Conservation (phyloP, 129 eudicot species). For the Mikania micrantha region DNA sequence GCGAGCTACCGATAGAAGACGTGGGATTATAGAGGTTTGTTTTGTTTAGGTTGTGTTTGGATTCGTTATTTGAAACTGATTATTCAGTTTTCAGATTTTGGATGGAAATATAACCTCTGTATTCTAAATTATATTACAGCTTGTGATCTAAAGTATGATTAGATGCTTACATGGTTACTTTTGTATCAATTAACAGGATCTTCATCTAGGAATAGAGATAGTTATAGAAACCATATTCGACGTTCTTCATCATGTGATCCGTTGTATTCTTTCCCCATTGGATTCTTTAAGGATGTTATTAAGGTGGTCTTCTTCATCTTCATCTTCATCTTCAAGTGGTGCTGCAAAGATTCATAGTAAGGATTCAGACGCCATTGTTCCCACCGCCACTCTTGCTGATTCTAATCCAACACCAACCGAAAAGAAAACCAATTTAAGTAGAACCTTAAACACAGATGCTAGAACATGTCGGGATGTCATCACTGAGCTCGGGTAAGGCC, state of each 20-base stretch:
- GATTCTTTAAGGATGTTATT: slow-evolving; percentile 44
- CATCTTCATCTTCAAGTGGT: slow-evolving; percentile 19
- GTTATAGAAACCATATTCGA: slow-evolving; percentile 79
- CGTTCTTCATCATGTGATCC: slow-evolving; percentile 53
- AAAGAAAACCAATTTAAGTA: slow-evolving; percentile 38
- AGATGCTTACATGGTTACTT: not conserved
- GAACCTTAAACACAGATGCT: slow-evolving; percentile 70
- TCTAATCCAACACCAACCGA: slow-evolving; percentile 58
- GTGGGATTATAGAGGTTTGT: slow-evolving; percentile 88
- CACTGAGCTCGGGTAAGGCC: slow-evolving; percentile 80
- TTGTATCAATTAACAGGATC: slow-evolving; percentile 49
- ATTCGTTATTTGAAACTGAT: not conserved
- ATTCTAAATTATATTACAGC: too few relatives aligned
- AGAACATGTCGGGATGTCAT: slow-evolving; percentile 91
- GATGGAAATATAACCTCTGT: too few relatives aligned
- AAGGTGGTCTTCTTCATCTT: slow-evolving; percentile 40
- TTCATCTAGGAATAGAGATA: slow-evolving; percentile 72
- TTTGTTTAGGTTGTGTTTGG: not conserved
- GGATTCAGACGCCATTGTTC: slow-evolving; percentile 32
- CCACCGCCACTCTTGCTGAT: slow-evolving; percentile 56
- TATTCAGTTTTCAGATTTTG: not conserved
- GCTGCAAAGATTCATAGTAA: slow-evolving; percentile 6
- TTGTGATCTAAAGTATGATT: too few relatives aligned
- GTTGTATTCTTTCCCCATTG: slow-evolving; percentile 61
- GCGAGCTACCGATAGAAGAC: slow-evolving; percentile 85